A percentile compares a stretch with the other conserved stretches of the same genome.
Conservation (phyloP, 306 rosid species). For the Castanea mollissima region DNA sequence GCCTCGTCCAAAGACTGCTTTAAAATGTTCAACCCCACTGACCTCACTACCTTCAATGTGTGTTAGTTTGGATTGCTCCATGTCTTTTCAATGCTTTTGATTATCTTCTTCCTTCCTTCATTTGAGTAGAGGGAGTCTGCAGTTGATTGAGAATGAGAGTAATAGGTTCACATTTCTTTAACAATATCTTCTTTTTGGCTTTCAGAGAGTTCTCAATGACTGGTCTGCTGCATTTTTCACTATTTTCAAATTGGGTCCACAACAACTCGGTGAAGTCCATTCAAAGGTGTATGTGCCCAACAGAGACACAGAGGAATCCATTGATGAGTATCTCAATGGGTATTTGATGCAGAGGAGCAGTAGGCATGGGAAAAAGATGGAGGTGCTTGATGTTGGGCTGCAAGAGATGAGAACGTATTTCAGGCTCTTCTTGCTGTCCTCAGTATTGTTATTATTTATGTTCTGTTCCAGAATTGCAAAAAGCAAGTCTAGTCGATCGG, state of each 20-base stretch:
- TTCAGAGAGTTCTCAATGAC: constrained; percentile 81
- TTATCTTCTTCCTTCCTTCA: constrained; percentile 5
- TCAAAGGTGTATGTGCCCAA: constrained; percentile 37
- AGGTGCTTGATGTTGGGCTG: constrained; percentile 93
- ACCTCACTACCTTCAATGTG: constrained; percentile 62
- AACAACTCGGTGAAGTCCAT: constrained; percentile 40
- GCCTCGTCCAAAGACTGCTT: constrained; percentile 89
- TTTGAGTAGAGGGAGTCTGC: constrained; percentile 2
- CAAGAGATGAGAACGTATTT: constrained; percentile 98
- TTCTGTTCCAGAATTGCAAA: constrained; percentile 97
- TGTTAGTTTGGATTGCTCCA: constrained; percentile 25
- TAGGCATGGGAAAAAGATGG: constrained; percentile 93
- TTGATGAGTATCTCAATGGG: constrained; percentile 94
- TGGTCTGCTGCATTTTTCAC: constrained; percentile 96
- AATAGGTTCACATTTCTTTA: constrained; percentile 18
- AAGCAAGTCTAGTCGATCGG: constrained; percentile 70
- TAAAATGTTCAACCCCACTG: constrained; percentile 93
- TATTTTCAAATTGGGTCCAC: constrained; percentile 72
- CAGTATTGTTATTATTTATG: constrained; percentile 86
- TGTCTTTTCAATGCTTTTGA: background rate
- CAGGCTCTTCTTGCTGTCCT: constrained; percentile 90
- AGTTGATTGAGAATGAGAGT: constrained; percentile 8
- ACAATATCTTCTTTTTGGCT: constrained; percentile 9
- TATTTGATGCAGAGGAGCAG: constrained; percentile 90
- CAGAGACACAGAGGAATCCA: constrained; percentile 72